Evolutionary conservation across 2,329 filamentous ascomycete genomes (phyloP).

Genomic region (Fusarium secorum): DNA sequence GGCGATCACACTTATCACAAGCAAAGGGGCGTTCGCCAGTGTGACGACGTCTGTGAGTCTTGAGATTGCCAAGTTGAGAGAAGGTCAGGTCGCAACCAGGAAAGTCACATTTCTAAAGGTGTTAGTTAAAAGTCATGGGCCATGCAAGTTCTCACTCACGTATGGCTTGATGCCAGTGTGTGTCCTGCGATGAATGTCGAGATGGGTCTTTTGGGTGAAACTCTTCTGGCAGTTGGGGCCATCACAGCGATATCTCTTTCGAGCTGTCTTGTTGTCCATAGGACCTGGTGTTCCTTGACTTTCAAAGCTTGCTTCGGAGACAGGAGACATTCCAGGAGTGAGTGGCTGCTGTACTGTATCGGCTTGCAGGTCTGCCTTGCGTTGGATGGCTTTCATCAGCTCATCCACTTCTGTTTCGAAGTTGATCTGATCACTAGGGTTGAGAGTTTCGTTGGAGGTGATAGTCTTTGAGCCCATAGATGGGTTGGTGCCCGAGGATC

Average conservation of each 20-base stretch:
- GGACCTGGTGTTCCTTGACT: conserved; percentile 32
- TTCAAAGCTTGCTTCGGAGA: conserved; percentile 34
- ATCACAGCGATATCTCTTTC: conserved; percentile 76
- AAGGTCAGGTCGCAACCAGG: conserved; percentile 80
- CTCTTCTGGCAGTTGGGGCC: conserved; percentile 78
- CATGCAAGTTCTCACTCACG: conserved; percentile 60
- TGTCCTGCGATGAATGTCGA: conserved; percentile 86
- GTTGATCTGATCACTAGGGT: conserved; percentile 60
- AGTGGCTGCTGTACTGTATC: conserved; percentile 40
- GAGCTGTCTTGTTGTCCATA: conserved; percentile 41
- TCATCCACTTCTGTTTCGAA: conserved; percentile 87
- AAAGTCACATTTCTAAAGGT: conserved; percentile 69
- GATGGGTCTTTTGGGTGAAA: conserved; percentile 91
- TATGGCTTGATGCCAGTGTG: conserved; percentile 94
- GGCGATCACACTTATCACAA: conserved; percentile 81
- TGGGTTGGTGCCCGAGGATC: conserved; percentile 41
- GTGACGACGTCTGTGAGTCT: conserved; percentile 89
- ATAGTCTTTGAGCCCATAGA: conserved; percentile 51
- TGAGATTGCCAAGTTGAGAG: conserved; percentile 89
- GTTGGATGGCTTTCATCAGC: conserved; percentile 88
- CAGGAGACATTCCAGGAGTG: conserved; percentile 39
- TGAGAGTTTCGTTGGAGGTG: conserved; percentile 55
- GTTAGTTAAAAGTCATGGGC: conserved; percentile 31
- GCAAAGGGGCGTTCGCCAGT: conserved; percentile 85
- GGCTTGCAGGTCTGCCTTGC: conserved; percentile 58